Conservation (phyloP, 805 yeast genomes). For the Sugiyamaella boreocaroliniensis region DNA sequence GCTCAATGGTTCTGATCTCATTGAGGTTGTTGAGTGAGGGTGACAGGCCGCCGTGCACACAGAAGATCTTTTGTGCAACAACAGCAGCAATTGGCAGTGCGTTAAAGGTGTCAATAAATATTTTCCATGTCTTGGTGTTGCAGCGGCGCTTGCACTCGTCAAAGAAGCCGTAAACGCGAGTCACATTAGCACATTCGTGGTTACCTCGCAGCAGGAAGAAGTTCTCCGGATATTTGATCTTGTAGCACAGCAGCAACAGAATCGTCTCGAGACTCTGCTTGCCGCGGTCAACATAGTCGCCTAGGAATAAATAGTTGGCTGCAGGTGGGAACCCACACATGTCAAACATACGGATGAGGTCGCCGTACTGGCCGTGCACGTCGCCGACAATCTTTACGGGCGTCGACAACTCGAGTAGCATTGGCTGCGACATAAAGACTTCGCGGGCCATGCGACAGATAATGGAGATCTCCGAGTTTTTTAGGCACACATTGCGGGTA, state of each 20-base stretch:
- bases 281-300: constrained; percentile 97
- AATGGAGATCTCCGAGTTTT: constrained; percentile 79
- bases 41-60: constrained; percentile 79
- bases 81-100: constrained; percentile 93
- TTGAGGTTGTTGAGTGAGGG: constrained; percentile 69
- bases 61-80: constrained; percentile 90
- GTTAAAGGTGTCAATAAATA: constrained; percentile 90
- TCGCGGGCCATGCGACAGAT: constrained; percentile 87
- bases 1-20: constrained; percentile 64
- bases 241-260: constrained; percentile 77
- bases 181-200: constrained; percentile 96
- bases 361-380: constrained; percentile 95
- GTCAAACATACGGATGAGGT: constrained; percentile 81
- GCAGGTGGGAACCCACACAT: constrained; percentile 97
- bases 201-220: constrained; percentile 90
- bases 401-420: constrained; percentile 76
- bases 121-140: constrained; percentile 88
- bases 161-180: constrained; percentile 93
- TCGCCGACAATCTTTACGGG: constrained; percentile 89
- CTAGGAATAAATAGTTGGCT: constrained; percentile 84
- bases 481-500: constrained; percentile 81
- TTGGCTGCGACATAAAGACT: constrained; percentile 82
- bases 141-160: constrained; percentile 96
- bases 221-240: constrained; percentile 94
- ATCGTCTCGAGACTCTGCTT: constrained; percentile 94